Evolutionary conservation across 2,329 filamentous ascomycete species (phyloP).

Genomic region (Monosporascus ibericus): DNA sequence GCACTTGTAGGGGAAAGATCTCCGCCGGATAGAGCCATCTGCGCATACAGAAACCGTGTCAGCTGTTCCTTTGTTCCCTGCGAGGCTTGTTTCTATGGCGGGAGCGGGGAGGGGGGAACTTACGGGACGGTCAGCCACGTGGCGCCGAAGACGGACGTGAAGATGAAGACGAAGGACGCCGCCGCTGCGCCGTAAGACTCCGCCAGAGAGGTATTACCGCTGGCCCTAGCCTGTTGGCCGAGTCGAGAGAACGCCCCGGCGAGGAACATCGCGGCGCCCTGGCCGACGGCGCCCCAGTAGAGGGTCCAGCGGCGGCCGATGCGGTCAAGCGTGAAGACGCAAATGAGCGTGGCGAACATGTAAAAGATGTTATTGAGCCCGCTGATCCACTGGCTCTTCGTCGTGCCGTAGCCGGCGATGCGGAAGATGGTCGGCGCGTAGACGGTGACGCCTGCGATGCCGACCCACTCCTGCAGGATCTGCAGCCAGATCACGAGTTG

Average conservation of each 20-base stretch:
- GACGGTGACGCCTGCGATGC: constrained; percentile 64
- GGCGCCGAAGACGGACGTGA: constrained; percentile 58
- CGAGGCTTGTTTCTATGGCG: neutral
- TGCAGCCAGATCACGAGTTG: constrained; percentile 68
- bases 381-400: constrained; percentile 58
- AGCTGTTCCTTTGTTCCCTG: neutral
- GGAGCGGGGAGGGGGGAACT: neutral
- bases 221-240: constrained; percentile 40
- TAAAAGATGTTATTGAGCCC: constrained; percentile 47
- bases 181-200: constrained; percentile 56
- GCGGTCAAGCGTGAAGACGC: constrained; percentile 62
- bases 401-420: constrained; percentile 57
- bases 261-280: constrained; percentile 62
- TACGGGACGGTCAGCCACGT: constrained; percentile 51
- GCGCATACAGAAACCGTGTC: constrained; percentile 30
- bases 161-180: constrained; percentile 65
- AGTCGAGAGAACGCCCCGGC: constrained; percentile 57
- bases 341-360: constrained; percentile 61
- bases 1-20: constrained; percentile 65
- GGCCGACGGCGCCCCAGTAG: constrained; percentile 60
- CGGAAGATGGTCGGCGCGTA: constrained; percentile 55
- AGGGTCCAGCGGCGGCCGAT: constrained; percentile 65
- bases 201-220: constrained; percentile 38
- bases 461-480: constrained; percentile 65
- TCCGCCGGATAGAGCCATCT: constrained; percentile 62